Evolutionary conservation across 2,329 filamentous ascomycete species (phyloP), one percentile per base, ranked within the genome.

Genomic region (Ophiostoma himal-ulmi): DNA sequence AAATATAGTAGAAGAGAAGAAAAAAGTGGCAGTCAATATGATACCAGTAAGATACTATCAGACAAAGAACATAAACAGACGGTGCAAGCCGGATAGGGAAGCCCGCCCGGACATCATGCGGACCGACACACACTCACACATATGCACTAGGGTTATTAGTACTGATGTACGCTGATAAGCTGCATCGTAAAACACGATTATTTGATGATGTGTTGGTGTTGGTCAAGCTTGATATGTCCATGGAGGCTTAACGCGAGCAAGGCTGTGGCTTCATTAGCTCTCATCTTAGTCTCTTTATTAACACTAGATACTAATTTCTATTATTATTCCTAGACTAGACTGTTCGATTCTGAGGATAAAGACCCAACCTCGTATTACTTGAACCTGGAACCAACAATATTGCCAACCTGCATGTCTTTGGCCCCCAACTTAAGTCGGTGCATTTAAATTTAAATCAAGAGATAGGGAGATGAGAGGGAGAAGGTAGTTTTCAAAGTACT

Each of bases 371-470:
- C 52, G 52, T 57, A 57, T 57, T 30, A 17, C 22, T 26, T 26
- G 48, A 57, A 26, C 52, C 52, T 57, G 52, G 52, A 64, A 64
- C 60, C 26, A 64, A 34, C 26, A 64, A 64, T 64, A 8, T 64
- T 34, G 60, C 60, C 30, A 34, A 57, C 52, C 52, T 57, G 52
- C 52, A 57, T 57, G 52, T 57, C n/a, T 54, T 6, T 57, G 52
- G 52, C 52, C 52, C 52, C 52, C 52, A 57, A 54, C 52, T 1
- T 3, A 14, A 17, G 44, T 60, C 54, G 54, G n/a, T 20, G 13
- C 52, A 17, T 2, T 57, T n/a, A n/a, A n/a, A n/a, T 10, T 22
- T 60, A 17, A 44, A 1, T 44, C 41, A 44, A 17, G 13, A 44
- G 37, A 10, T 11, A 39, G 37, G 37, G 37, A 39, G 37, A 39